Conservation (phyloP, 768 basidiomycete species). For the Scleroderma bovista region DNA sequence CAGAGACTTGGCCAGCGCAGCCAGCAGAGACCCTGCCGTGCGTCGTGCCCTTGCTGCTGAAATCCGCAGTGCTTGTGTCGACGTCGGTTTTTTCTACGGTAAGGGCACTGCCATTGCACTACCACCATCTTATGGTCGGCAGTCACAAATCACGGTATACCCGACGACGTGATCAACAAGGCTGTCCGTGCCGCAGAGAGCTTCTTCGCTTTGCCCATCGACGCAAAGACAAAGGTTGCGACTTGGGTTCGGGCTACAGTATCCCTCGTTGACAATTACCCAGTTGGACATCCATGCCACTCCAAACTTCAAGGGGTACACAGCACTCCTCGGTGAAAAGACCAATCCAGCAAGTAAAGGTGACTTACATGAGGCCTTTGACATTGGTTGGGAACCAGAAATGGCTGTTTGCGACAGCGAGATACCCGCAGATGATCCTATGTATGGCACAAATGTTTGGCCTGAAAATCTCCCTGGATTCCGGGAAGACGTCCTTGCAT, state of each 20-base stretch:
- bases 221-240: slow-evolving; percentile 53
- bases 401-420: slow-evolving; percentile 9
- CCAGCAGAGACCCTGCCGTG: slow-evolving; percentile 2
- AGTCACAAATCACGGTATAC: slow-evolving; percentile 78
- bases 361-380: slow-evolving; percentile 88
- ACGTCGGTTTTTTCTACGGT: slow-evolving; percentile 84
- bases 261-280: neutral
- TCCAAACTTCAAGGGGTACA: slow-evolving; percentile 79
- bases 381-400: slow-evolving; percentile 63
- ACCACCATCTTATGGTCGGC: slow-evolving; percentile 2
- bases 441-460: slow-evolving; percentile 76
- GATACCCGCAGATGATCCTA: slow-evolving; percentile 38
- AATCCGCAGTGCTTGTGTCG: slow-evolving; percentile 66
- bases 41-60: slow-evolving; percentile 37
- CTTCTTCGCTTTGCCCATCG: slow-evolving; percentile 60
- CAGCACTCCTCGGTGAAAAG: slow-evolving; percentile 67
- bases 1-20: slow-evolving; percentile 10
- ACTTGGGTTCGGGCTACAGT: slow-evolving; percentile 1
- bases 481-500: slow-evolving; percentile 51
- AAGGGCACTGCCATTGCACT: slow-evolving; percentile 11
- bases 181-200: slow-evolving; percentile 47
- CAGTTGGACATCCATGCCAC: slow-evolving; percentile 16
- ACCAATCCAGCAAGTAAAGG: slow-evolving; percentile 62
- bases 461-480: slow-evolving; percentile 57
- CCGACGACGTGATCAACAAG: slow-evolving; percentile 42